A percentile compares a stretch with the other conserved stretches of the same genome.
These are phyloP conservation scores for Salix purpurea DNA, from an alignment of 345 rosid species.

Conservation along the genomic window DNA sequence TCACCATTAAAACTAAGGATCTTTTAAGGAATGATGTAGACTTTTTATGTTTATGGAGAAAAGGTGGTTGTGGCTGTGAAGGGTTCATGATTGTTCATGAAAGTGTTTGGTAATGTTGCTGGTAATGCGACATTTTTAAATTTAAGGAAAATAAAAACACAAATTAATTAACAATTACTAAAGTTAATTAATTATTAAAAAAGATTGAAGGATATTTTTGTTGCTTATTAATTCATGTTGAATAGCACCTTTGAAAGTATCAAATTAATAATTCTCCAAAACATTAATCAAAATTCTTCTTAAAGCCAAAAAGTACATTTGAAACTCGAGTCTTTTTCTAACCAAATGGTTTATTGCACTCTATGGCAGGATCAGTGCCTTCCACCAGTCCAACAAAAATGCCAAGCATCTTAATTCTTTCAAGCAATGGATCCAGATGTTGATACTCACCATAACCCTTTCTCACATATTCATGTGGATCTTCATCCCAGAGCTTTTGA, in stretches of 20 bases:
- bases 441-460: conserved; percentile 92
- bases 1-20: neutral
- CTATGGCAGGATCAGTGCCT: neutral
- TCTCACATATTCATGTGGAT: conserved; percentile 98
- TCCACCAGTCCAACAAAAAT: neutral
- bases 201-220: neutral
- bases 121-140: neutral
- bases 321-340: neutral
- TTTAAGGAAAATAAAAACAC: neutral
- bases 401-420: neutral
- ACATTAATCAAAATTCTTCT: neutral
- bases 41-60: neutral
- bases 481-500: conserved; percentile 99
- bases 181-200: neutral
- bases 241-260: neutral
- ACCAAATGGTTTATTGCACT: neutral
- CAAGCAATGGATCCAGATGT: neutral
- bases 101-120: neutral
- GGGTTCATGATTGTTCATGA: neutral
- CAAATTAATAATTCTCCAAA: neutral
- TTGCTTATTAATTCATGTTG: neutral
- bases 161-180: neutral
- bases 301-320: neutral
- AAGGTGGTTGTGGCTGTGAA: neutral
- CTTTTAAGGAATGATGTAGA: too few species aligned